phyloP scores from a whole-genome alignment of 2,329 filamentous ascomycete genomes.

The Colletotrichum sp. region DNA sequence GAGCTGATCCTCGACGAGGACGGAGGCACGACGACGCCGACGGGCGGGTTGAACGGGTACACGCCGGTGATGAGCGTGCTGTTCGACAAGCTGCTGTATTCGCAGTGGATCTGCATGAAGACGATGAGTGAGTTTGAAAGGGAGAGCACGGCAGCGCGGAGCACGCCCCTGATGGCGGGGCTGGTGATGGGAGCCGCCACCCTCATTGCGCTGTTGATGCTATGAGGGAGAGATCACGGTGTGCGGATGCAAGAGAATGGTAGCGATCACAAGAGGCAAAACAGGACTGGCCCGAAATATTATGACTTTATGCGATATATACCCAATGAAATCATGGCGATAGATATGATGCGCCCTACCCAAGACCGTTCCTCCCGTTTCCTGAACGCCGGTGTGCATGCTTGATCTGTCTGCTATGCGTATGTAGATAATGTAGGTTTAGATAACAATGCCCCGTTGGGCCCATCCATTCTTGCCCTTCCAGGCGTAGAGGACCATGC shows the following conservation, averaged over 20 bases:
- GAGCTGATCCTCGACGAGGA: constrained; percentile 12
- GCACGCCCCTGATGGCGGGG: not conserved
- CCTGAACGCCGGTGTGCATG: constrained; percentile 10
- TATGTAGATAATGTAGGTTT: not conserved
- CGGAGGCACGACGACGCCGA: not conserved
- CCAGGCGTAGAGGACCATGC: constrained; percentile 80
- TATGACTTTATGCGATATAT: constrained; percentile 19
- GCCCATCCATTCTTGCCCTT: constrained; percentile 79
- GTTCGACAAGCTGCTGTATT: constrained; percentile 15
- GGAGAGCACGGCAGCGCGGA: not conserved
- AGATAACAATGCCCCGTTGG: constrained; percentile 73
- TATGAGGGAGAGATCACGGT: not conserved
- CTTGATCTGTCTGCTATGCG: not conserved
- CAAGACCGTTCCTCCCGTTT: not conserved
- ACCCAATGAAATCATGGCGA: constrained; percentile 14
- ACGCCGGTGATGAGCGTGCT: constrained; percentile 20
- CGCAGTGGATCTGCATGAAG: constrained; percentile 22
- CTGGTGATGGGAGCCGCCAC: not conserved
- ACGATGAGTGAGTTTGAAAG: constrained; percentile 16
- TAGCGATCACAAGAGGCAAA: constrained; percentile 2
- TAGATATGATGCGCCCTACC: not conserved
- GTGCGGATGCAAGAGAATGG: not conserved
- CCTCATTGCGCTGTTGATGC: not conserved
- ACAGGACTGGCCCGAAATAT: constrained; percentile 8
- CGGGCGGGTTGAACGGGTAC: constrained; percentile 15